These are phyloP conservation scores for Saturnispora saitoi DNA, from an alignment of 805 yeast genomes.

Conservation along the genomic window DNA sequence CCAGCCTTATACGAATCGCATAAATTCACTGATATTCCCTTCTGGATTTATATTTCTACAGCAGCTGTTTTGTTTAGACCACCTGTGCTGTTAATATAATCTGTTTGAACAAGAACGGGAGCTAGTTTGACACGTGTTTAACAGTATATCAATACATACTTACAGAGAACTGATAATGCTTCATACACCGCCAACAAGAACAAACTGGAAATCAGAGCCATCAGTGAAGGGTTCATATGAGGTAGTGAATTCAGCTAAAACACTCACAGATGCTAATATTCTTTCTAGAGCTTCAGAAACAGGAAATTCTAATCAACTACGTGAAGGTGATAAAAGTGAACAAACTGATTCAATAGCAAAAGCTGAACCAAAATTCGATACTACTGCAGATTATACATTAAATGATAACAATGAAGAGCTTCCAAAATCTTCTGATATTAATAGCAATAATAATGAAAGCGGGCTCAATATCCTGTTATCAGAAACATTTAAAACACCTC, in stretches of 20 bases:
- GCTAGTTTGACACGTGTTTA: neutral
- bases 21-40: neutral
- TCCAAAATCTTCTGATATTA: neutral
- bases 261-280: neutral
- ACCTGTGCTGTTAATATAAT: neutral
- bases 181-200: constrained; percentile 29
- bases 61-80: neutral
- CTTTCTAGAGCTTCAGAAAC: neutral
- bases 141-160: too few relatives aligned
- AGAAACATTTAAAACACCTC: constrained; percentile 15
- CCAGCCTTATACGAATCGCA: neutral
- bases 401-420: neutral
- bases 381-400: neutral
- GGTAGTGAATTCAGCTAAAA: neutral
- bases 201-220: constrained; percentile 22
- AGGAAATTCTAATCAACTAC: neutral
- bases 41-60: neutral
- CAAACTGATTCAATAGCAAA: neutral
- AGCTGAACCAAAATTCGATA: neutral
- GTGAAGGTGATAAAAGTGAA: neutral
- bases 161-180: constrained; percentile 16
- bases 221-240: constrained; percentile 8
- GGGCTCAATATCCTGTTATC: constrained; percentile 9
- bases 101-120: neutral
- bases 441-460: neutral